phyloP scores from a whole-genome alignment of 768 basidiomycete genomes.

The Kondoa malvinella region DNA sequence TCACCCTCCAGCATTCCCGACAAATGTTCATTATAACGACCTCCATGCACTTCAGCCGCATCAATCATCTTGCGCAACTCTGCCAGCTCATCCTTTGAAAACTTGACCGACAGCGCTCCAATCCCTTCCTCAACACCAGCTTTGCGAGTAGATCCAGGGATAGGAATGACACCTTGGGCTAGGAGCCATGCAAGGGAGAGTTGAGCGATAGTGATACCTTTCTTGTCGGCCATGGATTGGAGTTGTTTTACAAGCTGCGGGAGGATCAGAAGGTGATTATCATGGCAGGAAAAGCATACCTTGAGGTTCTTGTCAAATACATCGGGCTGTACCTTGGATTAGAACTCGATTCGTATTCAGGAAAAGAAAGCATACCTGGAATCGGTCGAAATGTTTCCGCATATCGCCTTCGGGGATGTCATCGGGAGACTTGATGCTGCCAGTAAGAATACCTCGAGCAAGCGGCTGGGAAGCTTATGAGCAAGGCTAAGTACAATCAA shows the following conservation, averaged over 20 bases:
- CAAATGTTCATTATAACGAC: slow-evolving; percentile 7
- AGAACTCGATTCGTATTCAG: not conserved
- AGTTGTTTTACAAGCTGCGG: slow-evolving; percentile 31
- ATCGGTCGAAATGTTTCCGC: slow-evolving; percentile 32
- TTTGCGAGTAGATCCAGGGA: slow-evolving; percentile 23
- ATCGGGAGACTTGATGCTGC: slow-evolving; percentile 27
- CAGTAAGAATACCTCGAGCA: slow-evolving; percentile 18
- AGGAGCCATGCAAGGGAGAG: slow-evolving; percentile 35
- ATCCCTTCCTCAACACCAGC: slow-evolving; percentile 39
- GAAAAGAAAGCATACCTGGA: slow-evolving; percentile 29
- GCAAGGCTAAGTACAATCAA: slow-evolving; percentile 23
- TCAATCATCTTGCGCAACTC: slow-evolving; percentile 32
- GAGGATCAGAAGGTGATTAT: slow-evolving; percentile 21
- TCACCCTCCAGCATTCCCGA: not conserved
- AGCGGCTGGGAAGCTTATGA: slow-evolving; percentile 28
- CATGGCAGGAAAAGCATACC: slow-evolving; percentile 5
- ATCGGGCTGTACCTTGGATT: slow-evolving; percentile 2
- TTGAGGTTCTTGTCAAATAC: slow-evolving; percentile 19
- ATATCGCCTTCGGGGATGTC: slow-evolving; percentile 24
- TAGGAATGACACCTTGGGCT: slow-evolving; percentile 23
- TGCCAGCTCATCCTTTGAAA: slow-evolving; percentile 35
- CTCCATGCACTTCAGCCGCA: slow-evolving; percentile 11
- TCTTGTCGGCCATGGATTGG: slow-evolving; percentile 30
- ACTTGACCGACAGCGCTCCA: slow-evolving; percentile 35
- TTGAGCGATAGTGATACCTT: slow-evolving; percentile 33